Conservation (phyloP, 2,329 filamentous ascomycete genomes). For the Ophiostoma sp. region DNA sequence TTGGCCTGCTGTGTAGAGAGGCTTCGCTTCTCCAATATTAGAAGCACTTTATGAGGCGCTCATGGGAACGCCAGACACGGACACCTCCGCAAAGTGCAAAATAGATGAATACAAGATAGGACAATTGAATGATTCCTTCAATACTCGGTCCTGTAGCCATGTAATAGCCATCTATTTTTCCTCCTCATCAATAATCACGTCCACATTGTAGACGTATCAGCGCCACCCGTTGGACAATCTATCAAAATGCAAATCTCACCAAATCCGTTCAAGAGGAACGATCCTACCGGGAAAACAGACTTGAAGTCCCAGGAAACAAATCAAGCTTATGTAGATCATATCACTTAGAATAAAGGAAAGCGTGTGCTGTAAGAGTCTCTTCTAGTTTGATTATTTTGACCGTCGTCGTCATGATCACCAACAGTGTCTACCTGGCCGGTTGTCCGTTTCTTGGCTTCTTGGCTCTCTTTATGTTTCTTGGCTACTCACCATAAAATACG, state of each 20-base stretch:
- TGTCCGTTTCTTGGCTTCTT: conserved; percentile 4
- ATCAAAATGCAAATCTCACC: background rate
- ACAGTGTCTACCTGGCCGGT: background rate
- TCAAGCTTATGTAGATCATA: background rate
- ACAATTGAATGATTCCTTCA: background rate
- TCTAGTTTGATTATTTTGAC: background rate
- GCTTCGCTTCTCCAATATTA: background rate
- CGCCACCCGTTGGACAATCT: background rate
- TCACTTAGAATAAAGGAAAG: background rate
- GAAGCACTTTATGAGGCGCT: background rate
- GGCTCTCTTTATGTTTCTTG: background rate
- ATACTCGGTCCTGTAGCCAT: no score
- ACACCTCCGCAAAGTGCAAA: background rate
- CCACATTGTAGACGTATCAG: background rate
- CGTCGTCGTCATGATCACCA: background rate
- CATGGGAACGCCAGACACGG: background rate
- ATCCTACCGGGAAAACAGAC: conserved; percentile 18
- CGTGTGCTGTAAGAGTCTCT: background rate
- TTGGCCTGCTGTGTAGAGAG: background rate
- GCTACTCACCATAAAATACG: background rate
- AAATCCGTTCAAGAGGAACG: background rate
- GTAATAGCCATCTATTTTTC: no score
- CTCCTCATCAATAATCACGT: no score
- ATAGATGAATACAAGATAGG: background rate
- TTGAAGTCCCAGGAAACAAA: background rate